Percentiles rank a stretch among this genome's conserved stretches.
Conservation (phyloP, 75 land plant species). For the Picea sitchensis region DNA sequence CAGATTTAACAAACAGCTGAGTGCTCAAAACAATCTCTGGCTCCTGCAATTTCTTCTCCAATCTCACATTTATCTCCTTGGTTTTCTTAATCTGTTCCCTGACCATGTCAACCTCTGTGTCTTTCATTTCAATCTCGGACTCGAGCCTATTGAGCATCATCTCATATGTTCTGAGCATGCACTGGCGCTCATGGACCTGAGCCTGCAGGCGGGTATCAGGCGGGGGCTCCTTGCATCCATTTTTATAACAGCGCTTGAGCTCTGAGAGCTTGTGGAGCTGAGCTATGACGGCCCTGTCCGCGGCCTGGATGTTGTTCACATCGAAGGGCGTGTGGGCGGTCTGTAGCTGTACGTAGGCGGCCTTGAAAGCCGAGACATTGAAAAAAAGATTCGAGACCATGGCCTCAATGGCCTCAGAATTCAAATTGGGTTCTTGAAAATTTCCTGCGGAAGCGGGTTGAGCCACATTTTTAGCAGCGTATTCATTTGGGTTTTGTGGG, state of each 20-base stretch:
- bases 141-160: constrained; percentile 78
- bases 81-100: constrained; percentile 41
- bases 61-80: constrained; percentile 35
- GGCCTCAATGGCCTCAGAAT: constrained; percentile 66
- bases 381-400: constrained; percentile 52
- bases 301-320: constrained; percentile 70
- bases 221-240: constrained; percentile 33
- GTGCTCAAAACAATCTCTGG: constrained; percentile 55
- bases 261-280: constrained; percentile 63
- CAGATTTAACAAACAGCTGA: constrained; percentile 45
- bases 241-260: constrained; percentile 66
- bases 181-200: constrained; percentile 70
- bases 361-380: constrained; percentile 61
- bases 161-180: constrained; percentile 60
- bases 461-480: not conserved
- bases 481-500: not conserved
- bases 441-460: no score
- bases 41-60: constrained; percentile 63
- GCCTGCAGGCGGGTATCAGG: constrained; percentile 52
- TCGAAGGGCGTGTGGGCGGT: constrained; percentile 82
- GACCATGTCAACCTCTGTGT: constrained; percentile 48
- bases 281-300: constrained; percentile 71
- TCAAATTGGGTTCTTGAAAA: no score
- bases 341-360: constrained; percentile 75
- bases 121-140: constrained; percentile 58